These are phyloP conservation scores for Mucor sp. DNA, from an alignment of 371 early-diverging fungal genomes.

Conservation along the genomic window DNA sequence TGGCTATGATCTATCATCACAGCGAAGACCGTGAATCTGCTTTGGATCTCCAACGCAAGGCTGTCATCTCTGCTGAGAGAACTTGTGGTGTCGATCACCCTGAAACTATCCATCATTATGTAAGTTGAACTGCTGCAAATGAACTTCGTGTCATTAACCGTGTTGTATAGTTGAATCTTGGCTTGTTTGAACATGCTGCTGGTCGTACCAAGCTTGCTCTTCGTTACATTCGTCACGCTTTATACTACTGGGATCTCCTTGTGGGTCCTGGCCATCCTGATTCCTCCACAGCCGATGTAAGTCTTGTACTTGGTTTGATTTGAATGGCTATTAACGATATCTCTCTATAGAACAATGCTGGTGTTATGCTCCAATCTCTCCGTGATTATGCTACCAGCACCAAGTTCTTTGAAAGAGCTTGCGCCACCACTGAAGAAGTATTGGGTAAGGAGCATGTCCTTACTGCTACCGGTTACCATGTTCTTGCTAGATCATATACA, in stretches of 20 bases:
- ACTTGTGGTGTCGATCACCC: slow-evolving; percentile 86
- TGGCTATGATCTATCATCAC: slow-evolving; percentile 87
- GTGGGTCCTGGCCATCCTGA: slow-evolving; percentile 83
- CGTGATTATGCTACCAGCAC: slow-evolving; percentile 66
- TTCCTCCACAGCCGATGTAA: slow-evolving; percentile 81
- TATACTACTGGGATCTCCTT: slow-evolving; percentile 82
- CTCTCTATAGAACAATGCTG: slow-evolving; percentile 71
- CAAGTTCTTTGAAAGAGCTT: slow-evolving; percentile 77
- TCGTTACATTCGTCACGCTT: slow-evolving; percentile 78
- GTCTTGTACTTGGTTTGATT: slow-evolving; percentile 9
- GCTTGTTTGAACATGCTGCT: slow-evolving; percentile 83
- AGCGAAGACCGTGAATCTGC: slow-evolving; percentile 77
- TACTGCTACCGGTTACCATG: slow-evolving; percentile 74
- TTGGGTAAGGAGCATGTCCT: slow-evolving; percentile 75
- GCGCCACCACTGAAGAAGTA: slow-evolving; percentile 66
- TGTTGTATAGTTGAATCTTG: slow-evolving; percentile 70
- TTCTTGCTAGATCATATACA: slow-evolving; percentile 78
- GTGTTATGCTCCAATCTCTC: slow-evolving; percentile 82
- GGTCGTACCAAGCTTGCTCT: slow-evolving; percentile 80
- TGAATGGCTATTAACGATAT: background rate
- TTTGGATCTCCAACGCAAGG: slow-evolving; percentile 81
- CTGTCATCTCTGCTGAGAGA: slow-evolving; percentile 85
- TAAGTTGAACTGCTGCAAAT: slow-evolving; percentile 32
- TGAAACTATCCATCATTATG: slow-evolving; percentile 89
- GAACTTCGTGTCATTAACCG: background rate